Evolutionary conservation across 2,329 filamentous ascomycete species (phyloP).

Genomic region (Fonsecaea pedrosoi): DNA sequence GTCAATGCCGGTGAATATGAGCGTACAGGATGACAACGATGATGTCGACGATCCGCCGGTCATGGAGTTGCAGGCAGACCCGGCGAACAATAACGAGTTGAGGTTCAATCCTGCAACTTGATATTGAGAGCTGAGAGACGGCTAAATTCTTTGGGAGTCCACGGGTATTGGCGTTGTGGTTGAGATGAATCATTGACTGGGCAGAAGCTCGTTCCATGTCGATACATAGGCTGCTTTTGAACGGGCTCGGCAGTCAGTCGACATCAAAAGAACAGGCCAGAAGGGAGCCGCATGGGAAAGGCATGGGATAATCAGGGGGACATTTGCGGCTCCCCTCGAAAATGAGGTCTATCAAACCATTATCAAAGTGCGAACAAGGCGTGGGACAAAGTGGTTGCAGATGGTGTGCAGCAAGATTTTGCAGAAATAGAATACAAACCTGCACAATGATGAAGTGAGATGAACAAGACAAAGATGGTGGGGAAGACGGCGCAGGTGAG

Average conservation of each 20-base stretch:
- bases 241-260: background rate
- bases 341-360: background rate
- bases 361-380: background rate
- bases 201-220: background rate
- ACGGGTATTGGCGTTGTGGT: background rate
- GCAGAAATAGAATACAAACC: slow-evolving; percentile 1
- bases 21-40: slow-evolving; percentile 34
- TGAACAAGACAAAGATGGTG: background rate
- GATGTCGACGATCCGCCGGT: slow-evolving; percentile 37
- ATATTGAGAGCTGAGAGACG: background rate
- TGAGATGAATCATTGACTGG: background rate
- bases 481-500: background rate
- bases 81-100: slow-evolving; percentile 28
- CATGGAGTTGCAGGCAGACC: slow-evolving; percentile 34
- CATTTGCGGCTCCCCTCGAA: background rate
- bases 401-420: background rate
- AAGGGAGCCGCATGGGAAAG: slow-evolving; percentile 1
- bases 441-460: background rate
- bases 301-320: background rate
- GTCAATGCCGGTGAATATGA: slow-evolving; percentile 23
- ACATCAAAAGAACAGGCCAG: slow-evolving; percentile 1
- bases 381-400: background rate
- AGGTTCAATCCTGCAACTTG: slow-evolving; percentile 23
- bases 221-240: background rate
- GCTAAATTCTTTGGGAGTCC: background rate